Evolutionary conservation across 1,139 yeast species (phyloP).

Genomic region (Saccharomyces hybrid): DNA sequence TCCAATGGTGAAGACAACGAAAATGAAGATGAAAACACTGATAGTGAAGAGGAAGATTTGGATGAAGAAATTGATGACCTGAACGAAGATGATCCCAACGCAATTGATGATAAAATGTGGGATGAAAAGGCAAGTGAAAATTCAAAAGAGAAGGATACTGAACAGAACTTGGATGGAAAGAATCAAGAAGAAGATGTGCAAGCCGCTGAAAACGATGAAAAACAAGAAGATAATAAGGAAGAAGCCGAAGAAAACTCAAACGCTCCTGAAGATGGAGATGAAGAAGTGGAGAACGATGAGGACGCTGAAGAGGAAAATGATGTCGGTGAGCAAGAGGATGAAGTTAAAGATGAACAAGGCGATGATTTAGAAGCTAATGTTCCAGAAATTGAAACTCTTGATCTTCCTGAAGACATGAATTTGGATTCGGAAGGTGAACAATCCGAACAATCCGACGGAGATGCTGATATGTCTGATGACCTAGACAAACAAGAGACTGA

Average conservation of each 20-base stretch:
- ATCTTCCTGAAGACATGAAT: conserved; percentile 80
- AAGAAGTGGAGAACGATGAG: conserved; percentile 37
- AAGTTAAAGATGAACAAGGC: conserved; percentile 61
- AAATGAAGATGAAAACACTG: conserved; percentile 46
- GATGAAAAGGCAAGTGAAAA: conserved; percentile 81
- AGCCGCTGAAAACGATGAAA: conserved; percentile 49
- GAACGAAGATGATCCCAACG: conserved; percentile 88
- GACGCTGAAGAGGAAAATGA: conserved; percentile 48
- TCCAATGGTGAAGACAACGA: conserved; percentile 64
- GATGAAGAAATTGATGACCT: conserved; percentile 89
- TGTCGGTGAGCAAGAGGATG: conserved; percentile 74
- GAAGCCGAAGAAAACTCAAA: conserved; percentile 24
- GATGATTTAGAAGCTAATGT: conserved; percentile 65
- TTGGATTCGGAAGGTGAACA: conserved; percentile 48
- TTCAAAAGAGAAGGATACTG: conserved; percentile 65
- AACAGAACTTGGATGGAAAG: conserved; percentile 50
- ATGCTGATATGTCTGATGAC: conserved; percentile 29
- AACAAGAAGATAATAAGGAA: conserved; percentile 29
- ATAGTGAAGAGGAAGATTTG: conserved; percentile 50
- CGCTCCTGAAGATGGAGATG: conserved; percentile 30
- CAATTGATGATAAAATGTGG: conserved; percentile 98
- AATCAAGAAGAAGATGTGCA: conserved; percentile 53
- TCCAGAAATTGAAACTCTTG: conserved; percentile 75
- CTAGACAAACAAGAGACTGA: conserved; percentile 31
- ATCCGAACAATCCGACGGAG: conserved; percentile 14